Evolutionary conservation across 2,329 filamentous ascomycete genomes (phyloP).

Genomic region (Myriosclerotinia scirpicola): DNA sequence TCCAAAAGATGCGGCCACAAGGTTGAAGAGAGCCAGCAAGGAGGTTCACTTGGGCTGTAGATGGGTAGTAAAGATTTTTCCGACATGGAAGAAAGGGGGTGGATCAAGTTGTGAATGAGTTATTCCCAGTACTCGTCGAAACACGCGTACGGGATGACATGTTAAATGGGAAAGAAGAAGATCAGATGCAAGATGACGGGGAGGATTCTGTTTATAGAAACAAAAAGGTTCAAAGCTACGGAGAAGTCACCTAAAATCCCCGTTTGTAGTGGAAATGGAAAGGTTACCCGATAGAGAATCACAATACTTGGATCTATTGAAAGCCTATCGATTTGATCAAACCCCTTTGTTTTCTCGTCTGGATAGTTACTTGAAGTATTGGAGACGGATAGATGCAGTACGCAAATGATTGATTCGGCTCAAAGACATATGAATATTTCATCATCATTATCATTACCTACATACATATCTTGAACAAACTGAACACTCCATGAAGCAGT

Average conservation of each 20-base stretch:
- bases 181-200: conserved; percentile 11
- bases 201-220: background rate
- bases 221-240: no score
- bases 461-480: background rate
- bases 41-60: conserved; percentile 2
- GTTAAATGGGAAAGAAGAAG: background rate
- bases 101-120: conserved; percentile 3
- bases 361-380: background rate
- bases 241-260: background rate
- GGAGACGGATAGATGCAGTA: no score
- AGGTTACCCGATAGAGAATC: conserved; percentile 11
- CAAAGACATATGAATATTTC: background rate
- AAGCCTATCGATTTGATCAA: background rate
- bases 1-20: conserved; percentile 14
- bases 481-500: background rate
- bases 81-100: conserved; percentile 13
- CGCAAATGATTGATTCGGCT: background rate
- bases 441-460: no score
- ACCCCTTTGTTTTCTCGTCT: background rate
- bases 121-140: conserved; percentile 2
- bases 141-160: background rate
- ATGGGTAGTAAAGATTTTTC: conserved; percentile 19
- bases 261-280: conserved; percentile 16
- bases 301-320: conserved; percentile 1
- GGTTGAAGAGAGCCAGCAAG: background rate